Conservation (phyloP, 352 stramenopile genomes). For the Pythium guiyangense region DNA sequence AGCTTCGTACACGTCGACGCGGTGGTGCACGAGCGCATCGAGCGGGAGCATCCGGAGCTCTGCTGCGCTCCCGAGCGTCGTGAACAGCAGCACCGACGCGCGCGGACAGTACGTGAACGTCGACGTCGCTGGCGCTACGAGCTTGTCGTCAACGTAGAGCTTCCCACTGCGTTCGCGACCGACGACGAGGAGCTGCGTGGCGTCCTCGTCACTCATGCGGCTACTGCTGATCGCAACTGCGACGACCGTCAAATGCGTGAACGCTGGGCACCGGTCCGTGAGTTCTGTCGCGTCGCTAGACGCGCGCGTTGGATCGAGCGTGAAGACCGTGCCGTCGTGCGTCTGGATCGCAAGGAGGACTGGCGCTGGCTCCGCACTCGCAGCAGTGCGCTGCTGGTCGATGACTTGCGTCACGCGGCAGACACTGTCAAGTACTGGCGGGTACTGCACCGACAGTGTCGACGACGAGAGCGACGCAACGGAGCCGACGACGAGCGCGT, state of each 20-base stretch:
- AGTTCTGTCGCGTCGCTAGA: slow-evolving; percentile 5
- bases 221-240: background rate
- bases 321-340: slow-evolving; percentile 33
- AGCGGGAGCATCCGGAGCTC: slow-evolving; percentile 53
- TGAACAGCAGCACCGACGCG: slow-evolving; percentile 50
- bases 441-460: slow-evolving; percentile 1
- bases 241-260: slow-evolving; percentile 35
- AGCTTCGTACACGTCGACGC: slow-evolving; percentile 22
- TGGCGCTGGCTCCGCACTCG: background rate
- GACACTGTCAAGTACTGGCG: slow-evolving; percentile 11
- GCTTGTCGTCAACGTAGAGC: slow-evolving; percentile 41
- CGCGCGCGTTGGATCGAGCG: slow-evolving; percentile 6
- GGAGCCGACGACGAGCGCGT: slow-evolving; percentile 20
- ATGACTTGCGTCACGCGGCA: slow-evolving; percentile 9
- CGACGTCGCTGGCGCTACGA: slow-evolving; percentile 41
- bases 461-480: background rate
- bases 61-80: slow-evolving; percentile 51
- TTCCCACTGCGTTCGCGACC: slow-evolving; percentile 38
- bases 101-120: slow-evolving; percentile 51
- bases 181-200: slow-evolving; percentile 22
- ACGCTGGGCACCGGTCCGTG: slow-evolving; percentile 21
- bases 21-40: slow-evolving; percentile 15
- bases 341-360: slow-evolving; percentile 28
- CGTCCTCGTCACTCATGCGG: slow-evolving; percentile 3
- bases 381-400: background rate